phyloP scores from a whole-genome alignment of 495 filamentous ascomycete genomes.

The Thermochaetoides thermophila region DNA sequence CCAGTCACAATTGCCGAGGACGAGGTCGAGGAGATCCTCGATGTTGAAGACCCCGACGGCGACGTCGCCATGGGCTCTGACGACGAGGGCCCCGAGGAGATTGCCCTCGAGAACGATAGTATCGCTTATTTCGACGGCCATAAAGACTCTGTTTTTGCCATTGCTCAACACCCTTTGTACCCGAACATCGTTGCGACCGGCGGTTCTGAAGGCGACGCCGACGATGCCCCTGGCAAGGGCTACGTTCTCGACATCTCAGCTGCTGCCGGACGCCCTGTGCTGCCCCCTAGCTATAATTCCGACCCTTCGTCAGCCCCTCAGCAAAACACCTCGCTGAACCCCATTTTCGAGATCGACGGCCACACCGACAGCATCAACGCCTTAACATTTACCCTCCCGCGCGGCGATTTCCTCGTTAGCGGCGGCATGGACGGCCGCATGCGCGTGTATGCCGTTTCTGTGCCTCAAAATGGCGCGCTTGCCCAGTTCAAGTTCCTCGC shows the following conservation, averaged over 20 bases:
- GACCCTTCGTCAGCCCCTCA: constrained; percentile 39
- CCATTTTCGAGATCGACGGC: constrained; percentile 57
- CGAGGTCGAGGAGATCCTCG: constrained; percentile 43
- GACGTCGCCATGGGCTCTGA: constrained; percentile 63
- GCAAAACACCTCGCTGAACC: constrained; percentile 38
- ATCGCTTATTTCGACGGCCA: constrained; percentile 81
- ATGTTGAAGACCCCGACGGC: constrained; percentile 49
- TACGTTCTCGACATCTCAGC: constrained; percentile 66
- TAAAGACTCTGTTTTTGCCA: constrained; percentile 78
- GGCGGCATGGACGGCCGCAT: constrained; percentile 75
- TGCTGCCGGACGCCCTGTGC: constrained; percentile 43
- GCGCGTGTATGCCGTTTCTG: constrained; percentile 48
- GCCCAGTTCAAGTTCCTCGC: constrained; percentile 63
- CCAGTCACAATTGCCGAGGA: too few relatives aligned
- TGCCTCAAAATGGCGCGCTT: constrained; percentile 58
- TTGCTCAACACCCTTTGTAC: constrained; percentile 76
- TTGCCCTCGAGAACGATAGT: constrained; percentile 77
- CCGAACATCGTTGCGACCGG: constrained; percentile 73
- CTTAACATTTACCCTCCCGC: constrained; percentile 66
- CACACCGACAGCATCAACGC: constrained; percentile 87
- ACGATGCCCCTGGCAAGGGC: constrained; percentile 42
- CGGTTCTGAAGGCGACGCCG: constrained; percentile 66
- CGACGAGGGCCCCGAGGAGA: constrained; percentile 49
- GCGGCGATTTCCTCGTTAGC: constrained; percentile 70
- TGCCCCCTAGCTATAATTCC: constrained; percentile 60